Evolutionary conservation across 2,329 filamentous ascomycete species (phyloP).

Genomic region (Alternaria sp.): DNA sequence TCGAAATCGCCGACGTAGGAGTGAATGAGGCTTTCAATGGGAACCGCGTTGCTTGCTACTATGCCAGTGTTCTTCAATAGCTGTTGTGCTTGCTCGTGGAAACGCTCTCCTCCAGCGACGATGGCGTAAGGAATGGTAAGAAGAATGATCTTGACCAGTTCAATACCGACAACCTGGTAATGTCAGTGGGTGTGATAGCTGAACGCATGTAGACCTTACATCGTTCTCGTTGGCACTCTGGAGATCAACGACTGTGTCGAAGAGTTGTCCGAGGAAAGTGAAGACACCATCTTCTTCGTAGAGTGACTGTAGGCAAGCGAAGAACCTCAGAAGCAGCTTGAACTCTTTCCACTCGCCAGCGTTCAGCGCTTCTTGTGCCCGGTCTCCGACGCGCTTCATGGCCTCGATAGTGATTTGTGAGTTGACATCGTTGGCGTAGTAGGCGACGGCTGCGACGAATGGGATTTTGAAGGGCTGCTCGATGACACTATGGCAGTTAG

Average conservation of each 20-base stretch:
- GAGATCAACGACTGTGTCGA: constrained; percentile 87
- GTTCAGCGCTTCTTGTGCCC: constrained; percentile 73
- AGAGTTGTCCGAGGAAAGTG: constrained; percentile 86
- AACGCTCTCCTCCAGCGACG: constrained; percentile 53
- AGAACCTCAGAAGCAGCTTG: constrained; percentile 87
- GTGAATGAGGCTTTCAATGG: constrained; percentile 85
- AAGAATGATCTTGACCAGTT: constrained; percentile 96
- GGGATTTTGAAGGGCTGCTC: constrained; percentile 99
- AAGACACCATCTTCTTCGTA: constrained; percentile 88
- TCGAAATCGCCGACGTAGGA: constrained; percentile 75
- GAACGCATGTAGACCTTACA: constrained; percentile 62
- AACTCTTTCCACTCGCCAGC: constrained; percentile 86
- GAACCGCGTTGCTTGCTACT: constrained; percentile 87
- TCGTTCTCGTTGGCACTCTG: constrained; percentile 94
- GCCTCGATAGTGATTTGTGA: constrained; percentile 77
- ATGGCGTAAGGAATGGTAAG: constrained; percentile 89
- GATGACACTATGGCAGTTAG: constrained; percentile 61
- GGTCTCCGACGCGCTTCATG: constrained; percentile 68
- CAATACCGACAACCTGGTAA: constrained; percentile 69
- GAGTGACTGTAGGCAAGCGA: constrained; percentile 84
- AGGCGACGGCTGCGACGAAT: constrained; percentile 84
- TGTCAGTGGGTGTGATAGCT: constrained; percentile 21
- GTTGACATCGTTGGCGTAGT: constrained; percentile 81
- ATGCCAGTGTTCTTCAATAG: constrained; percentile 95
- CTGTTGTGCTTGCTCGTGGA: constrained; percentile 74